Conservation (phyloP, 345 rosid species). For the Kernera saxatilis region DNA sequence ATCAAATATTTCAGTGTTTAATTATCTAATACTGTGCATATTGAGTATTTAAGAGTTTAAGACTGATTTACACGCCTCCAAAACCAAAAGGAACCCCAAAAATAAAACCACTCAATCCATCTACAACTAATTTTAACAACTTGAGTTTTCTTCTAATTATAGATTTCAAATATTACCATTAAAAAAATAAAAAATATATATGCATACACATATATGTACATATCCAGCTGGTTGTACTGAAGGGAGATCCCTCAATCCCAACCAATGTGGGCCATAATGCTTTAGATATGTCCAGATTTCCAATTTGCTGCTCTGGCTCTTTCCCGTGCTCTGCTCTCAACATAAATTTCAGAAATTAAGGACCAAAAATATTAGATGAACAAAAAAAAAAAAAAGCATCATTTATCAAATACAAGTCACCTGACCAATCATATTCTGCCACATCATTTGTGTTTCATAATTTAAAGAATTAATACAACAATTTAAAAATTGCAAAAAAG, state of each 20-base stretch:
- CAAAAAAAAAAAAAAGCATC: neutral
- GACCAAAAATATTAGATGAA: neutral
- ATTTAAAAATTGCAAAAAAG: too few relatives aligned
- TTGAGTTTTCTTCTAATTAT: neutral
- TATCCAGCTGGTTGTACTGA: slow-evolving; percentile 1
- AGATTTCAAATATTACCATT: neutral
- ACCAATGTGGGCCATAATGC: slow-evolving; percentile 9
- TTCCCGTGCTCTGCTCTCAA: neutral
- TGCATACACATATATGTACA: neutral
- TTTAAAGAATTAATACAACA: too few relatives aligned
- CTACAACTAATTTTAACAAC: neutral
- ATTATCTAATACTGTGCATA: neutral
- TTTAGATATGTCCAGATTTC: neutral
- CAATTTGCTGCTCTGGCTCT: slow-evolving; percentile 8
- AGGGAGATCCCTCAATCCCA: neutral
- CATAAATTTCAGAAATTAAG: neutral
- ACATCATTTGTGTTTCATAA: too few relatives aligned
- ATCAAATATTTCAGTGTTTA: neutral
- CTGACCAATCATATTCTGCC: too few relatives aligned
- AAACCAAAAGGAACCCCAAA: neutral
- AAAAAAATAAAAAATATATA: too few relatives aligned
- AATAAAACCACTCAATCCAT: neutral
- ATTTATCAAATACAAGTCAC: too few relatives aligned
- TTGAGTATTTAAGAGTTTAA: neutral
- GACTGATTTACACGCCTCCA: neutral